Base-by-base conservation (phyloP, 2,329 filamentous ascomycete genomes). In the Pseudodiploospora longispora region DNA sequence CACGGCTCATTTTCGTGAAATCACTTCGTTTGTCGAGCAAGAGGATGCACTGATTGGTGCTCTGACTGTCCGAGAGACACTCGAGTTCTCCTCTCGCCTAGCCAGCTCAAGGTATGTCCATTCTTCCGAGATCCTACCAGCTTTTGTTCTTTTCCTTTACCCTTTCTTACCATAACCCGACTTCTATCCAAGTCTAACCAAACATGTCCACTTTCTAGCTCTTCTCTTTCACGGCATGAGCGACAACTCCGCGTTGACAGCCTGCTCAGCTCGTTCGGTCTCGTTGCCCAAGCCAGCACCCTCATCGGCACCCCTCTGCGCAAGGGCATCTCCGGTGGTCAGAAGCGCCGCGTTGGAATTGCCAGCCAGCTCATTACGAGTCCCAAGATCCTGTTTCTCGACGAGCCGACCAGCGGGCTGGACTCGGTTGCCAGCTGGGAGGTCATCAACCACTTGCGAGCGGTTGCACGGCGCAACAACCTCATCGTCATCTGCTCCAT, bases 41-140 rank as follows among this genome's bases (percentile, higher is more conserved):
- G 87, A 94, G 52, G 88, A 95, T 68, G 83, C 86, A 1, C 71
- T 94, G 9, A 84, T 91, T 41, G 88, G 87, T 4, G 83, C 83
- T 0, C 69, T 94, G 51, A 94, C 87, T 0, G 85, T 91, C 6
- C 72, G 76, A 29, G 88, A 94, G 67, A 94, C 87, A 0, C 66
- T 95, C 48, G 68, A 80, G 50, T 94, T 94, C 60, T 83, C 86
- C 0, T 85, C 87, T 0, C 76, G 83, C 29, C 74, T 94, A 65
- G 80, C 48, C 54, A 83, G 53, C 62, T 59, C 74, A 1, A 71
- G 69, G 76, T 77, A 63, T 52, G 63, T 34, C 40, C 28, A 19
- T 19, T 19, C 19, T 19, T 19, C 19, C 19, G 19, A 19, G 19
- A 19, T 19, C 19, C 19, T 19, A 19, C 19, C 19, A 31, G 35